Evolutionary conservation across 2,329 filamentous ascomycete species (phyloP), one percentile per base, ranked within the genome.

Genomic region (Aspergillus candidus): DNA sequence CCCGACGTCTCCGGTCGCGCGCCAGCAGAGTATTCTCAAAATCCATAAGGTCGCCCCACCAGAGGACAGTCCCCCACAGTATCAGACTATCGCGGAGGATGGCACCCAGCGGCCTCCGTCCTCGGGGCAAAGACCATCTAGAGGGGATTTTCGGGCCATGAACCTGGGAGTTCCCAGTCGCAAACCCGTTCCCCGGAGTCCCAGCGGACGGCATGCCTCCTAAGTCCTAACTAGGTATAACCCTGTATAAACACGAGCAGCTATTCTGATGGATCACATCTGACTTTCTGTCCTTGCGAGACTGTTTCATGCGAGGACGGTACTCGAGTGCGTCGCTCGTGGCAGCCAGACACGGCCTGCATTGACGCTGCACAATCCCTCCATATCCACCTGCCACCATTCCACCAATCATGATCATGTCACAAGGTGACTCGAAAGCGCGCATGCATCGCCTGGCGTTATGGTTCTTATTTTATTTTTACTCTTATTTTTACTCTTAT

Each of bases 131-230:
- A 50, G 46, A 17, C 54, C 56, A 30, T 54, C 61, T 11, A 51
- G 52, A 12, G 52, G 49, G 36, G 55, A 52, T 33, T 40, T 51
- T 17, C 61, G 61, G 11, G 54, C 56, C 5, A 61, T 65, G 48
- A 67, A 66, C 38, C 53, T 67, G 12, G 66, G 65, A 33, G 62
- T 68, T 11, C 66, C 66, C 5, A 62, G 47, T 37, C 54, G 66
- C 38, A 68, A 67, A 44, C 66, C 66, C 12, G 64, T 69, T 8
- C 66, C 65, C 11, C 50, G 57, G n/a, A 61, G 50, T 36, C 45
- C 55, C 38, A 55, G 42, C 39, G 50, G 46, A 32, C 38, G 29
- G 11, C 32, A 33, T 12, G 29, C n/a, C 31, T 7, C 30, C 42
- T 17, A 13, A 10, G 33, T 7, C 30, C 42, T 17, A 12, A 10